These are phyloP conservation scores for Naganishia sp. DNA, from an alignment of 1,284 basidiomycete species.

Conservation along the genomic window DNA sequence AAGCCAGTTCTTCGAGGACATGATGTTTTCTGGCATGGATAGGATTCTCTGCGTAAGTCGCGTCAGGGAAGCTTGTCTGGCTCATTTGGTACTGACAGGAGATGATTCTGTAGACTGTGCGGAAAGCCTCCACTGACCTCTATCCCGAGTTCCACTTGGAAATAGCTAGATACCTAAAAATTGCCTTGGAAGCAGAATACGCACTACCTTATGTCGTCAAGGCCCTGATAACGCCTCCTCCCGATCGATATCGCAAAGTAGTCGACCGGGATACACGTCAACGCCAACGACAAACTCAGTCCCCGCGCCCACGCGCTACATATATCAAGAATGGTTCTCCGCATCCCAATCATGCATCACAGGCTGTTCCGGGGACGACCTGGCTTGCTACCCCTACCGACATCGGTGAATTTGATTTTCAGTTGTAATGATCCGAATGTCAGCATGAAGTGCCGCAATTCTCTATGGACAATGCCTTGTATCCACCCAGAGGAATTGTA, in stretches of 20 bases:
- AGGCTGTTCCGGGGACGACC: not conserved
- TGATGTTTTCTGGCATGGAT: constrained; percentile 85
- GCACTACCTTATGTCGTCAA: constrained; percentile 74
- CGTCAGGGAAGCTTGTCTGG: not conserved
- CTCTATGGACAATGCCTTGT: not conserved
- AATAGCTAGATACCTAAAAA: constrained; percentile 75
- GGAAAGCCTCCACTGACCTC: constrained; percentile 87
- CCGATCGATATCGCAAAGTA: constrained; percentile 45
- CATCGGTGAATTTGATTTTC: constrained; percentile 28
- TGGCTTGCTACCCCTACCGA: constrained; percentile 23
- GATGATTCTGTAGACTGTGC: constrained; percentile 65
- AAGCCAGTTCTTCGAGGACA: constrained; percentile 73
- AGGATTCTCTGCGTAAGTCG: constrained; percentile 53
- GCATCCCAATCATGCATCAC: not conserved
- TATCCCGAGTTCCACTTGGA: constrained; percentile 91
- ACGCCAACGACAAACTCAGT: not conserved
- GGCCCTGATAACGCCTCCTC: constrained; percentile 69
- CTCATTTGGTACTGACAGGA: not conserved
- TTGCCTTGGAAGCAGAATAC: constrained; percentile 64
- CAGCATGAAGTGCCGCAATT: not conserved
- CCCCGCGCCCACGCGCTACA: not conserved
- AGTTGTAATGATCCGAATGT: not conserved
- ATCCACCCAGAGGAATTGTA: no score
- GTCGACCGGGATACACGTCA: not conserved
- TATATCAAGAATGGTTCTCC: not conserved